These are phyloP conservation scores for Trichophyton mentagrophytes DNA, from an alignment of 2,329 filamentous ascomycete genomes.

Conservation along the genomic window DNA sequence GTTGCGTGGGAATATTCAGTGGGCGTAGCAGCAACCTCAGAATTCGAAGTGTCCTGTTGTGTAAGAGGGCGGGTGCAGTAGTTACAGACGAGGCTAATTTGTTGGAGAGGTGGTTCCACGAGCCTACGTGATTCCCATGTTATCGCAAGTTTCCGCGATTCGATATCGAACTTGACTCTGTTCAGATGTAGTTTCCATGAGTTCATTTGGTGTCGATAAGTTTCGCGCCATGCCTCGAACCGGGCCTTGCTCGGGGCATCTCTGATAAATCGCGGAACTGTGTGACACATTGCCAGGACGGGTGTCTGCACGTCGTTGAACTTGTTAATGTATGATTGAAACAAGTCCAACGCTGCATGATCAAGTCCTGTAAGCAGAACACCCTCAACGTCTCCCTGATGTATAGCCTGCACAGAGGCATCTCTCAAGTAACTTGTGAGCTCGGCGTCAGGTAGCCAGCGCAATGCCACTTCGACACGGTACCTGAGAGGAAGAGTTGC, in stretches of 20 bases:
- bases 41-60: conserved; percentile 26
- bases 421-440: conserved; percentile 43
- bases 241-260: conserved; percentile 39
- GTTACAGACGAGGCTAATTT: conserved; percentile 46
- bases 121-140: conserved; percentile 39
- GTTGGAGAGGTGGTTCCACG: conserved; percentile 38
- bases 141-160: conserved; percentile 41
- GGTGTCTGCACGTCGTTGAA: conserved; percentile 51
- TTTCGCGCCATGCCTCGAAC: conserved; percentile 49
- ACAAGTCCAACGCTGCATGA: conserved; percentile 45
- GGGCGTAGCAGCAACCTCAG: conserved; percentile 15
- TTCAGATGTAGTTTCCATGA: conserved; percentile 49
- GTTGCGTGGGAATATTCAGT: conserved; percentile 26
- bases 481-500: conserved; percentile 47
- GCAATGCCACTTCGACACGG: conserved; percentile 49
- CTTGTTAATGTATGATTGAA: conserved; percentile 47
- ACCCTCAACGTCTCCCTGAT: conserved; percentile 47
- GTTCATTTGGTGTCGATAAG: conserved; percentile 49
- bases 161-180: conserved; percentile 47
- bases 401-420: conserved; percentile 38
- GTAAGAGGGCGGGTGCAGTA: conserved; percentile 48
- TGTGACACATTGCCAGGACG: conserved; percentile 47
- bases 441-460: conserved; percentile 35
- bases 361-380: conserved; percentile 49
- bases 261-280: conserved; percentile 46